These are phyloP conservation scores for Poa annua DNA, from an alignment of 176 grass and related monocot species.

Conservation along the genomic window DNA sequence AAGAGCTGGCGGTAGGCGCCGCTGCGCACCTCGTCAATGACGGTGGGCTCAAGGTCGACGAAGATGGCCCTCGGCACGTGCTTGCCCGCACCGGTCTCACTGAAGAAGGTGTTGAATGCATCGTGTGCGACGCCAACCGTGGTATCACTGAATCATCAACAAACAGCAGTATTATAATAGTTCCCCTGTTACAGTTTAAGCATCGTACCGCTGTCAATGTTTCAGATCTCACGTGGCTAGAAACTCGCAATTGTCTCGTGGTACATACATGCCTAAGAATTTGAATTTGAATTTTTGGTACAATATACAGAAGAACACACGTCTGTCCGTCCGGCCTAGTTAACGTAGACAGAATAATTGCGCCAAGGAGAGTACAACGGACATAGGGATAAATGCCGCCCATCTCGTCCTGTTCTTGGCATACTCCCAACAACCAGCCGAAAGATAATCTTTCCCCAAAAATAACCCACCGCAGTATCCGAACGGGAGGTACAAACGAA, in stretches of 20 bases:
- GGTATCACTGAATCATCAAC: slow-evolving; percentile 57
- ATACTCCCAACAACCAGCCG: background rate
- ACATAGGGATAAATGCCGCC: background rate
- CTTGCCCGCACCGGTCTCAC: slow-evolving; percentile 80
- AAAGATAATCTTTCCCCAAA: background rate
- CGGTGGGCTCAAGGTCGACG: slow-evolving; percentile 92
- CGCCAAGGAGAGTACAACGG: background rate
- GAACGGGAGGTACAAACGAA: slow-evolving; percentile 14
- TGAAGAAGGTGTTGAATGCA: slow-evolving; percentile 98
- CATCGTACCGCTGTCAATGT: slow-evolving; percentile 18
- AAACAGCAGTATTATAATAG: slow-evolving; percentile 28
- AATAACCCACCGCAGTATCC: background rate
- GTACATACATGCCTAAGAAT: background rate
- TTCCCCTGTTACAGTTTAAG: background rate
- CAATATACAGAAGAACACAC: background rate
- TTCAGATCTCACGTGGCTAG: slow-evolving; percentile 39
- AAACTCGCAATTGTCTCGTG: slow-evolving; percentile 5
- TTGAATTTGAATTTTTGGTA: background rate
- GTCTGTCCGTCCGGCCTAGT: slow-evolving; percentile 5
- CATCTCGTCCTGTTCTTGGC: slow-evolving; percentile 14
- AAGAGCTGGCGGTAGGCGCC: slow-evolving; percentile 92
- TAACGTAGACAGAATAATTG: slow-evolving; percentile 5
- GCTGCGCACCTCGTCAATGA: slow-evolving; percentile 83
- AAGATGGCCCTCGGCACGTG: slow-evolving; percentile 96
- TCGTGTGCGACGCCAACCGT: slow-evolving; percentile 66